Conservation (phyloP, 2,329 filamentous ascomycete species). For the Nigrograna mackinnonii region DNA sequence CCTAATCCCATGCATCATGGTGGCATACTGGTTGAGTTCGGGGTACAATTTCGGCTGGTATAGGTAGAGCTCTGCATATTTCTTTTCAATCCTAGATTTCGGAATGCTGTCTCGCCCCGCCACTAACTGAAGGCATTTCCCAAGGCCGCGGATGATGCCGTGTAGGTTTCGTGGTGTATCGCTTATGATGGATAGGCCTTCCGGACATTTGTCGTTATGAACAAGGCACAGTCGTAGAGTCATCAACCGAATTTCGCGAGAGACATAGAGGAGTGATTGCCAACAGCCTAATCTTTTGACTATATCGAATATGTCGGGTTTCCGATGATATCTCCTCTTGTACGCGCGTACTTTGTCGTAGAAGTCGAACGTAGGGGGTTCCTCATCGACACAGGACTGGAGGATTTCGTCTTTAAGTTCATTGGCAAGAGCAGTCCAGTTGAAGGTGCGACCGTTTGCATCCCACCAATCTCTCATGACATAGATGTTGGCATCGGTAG, state of each 20-base stretch:
- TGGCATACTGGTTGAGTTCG: conserved; percentile 23
- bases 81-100: not conserved
- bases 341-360: not conserved
- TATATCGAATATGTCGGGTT: conserved; percentile 16
- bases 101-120: conserved; percentile 12
- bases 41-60: conserved; percentile 22
- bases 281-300: conserved; percentile 17
- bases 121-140: conserved; percentile 15
- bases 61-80: conserved; percentile 10
- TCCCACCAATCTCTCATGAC: conserved; percentile 23
- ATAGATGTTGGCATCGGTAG: not conserved
- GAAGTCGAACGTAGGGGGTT: too few species aligned
- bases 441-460: conserved; percentile 24
- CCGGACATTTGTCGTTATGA: conserved; percentile 7
- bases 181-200: conserved; percentile 13
- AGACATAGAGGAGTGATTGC: conserved; percentile 19
- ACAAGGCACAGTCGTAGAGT: conserved; percentile 21
- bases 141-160: conserved; percentile 14
- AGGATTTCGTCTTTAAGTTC: conserved; percentile 31
- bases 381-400: conserved; percentile 17
- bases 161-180: conserved; percentile 1
- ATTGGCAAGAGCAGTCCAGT: conserved; percentile 24
- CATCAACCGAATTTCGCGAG: conserved; percentile 7
- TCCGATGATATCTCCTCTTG: not conserved
- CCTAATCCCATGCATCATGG: conserved; percentile 26